Base-by-base conservation (phyloP, 768 basidiomycete species). In the Gymnopilus junonius region DNA sequence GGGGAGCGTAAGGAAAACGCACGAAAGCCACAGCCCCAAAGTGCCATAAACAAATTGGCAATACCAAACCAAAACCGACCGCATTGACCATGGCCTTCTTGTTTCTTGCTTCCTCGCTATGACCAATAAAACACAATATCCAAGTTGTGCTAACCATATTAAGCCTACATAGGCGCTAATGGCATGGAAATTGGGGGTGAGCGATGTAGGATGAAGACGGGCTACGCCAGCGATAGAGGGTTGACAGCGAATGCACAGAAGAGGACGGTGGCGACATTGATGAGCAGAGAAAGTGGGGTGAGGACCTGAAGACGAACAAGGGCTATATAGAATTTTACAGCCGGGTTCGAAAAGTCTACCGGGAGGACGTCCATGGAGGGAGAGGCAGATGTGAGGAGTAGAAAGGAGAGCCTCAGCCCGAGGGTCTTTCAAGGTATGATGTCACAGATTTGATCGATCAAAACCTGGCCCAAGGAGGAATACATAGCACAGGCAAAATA, bases 261-360 rank as follows among this genome's bases (percentile, higher is more conserved):
- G 35, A 91, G 69, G 51, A 90, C 79, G 1, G 87, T 81, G 0
- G 88, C 90, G 43, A 96, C 87, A 70, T 92, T 92, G 61, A 95
- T 85, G 66, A 95, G 82, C 8, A 97, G 81, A 1, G 92, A 91
- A 1, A 97, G 79, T 0, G 95, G 95, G 0, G 94, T 94, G 48
- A 95, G 77, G 21, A 97, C 92, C 73, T 97, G 95, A 4, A 97
- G 83, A 79, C 91, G 77, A 8, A 89, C 78, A 10, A 93, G 87
- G 2, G 88, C 75, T 40, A 92, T 78, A 71, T 88, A 90, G 2
- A 92, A 87, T 39, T 80, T 80, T 10, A 92, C 82, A 2, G 82
- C 85, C 0, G 91, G 89, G 65, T 87, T 82, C 2, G 78, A 78
- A 34, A 81, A 77, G 74, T 90, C 89, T 14, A 90, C 61, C 0